Evolutionary conservation across 768 basidiomycete genomes (phyloP), one percentile per base, ranked within the genome.

Genomic region (Hydnum rufescens): DNA sequence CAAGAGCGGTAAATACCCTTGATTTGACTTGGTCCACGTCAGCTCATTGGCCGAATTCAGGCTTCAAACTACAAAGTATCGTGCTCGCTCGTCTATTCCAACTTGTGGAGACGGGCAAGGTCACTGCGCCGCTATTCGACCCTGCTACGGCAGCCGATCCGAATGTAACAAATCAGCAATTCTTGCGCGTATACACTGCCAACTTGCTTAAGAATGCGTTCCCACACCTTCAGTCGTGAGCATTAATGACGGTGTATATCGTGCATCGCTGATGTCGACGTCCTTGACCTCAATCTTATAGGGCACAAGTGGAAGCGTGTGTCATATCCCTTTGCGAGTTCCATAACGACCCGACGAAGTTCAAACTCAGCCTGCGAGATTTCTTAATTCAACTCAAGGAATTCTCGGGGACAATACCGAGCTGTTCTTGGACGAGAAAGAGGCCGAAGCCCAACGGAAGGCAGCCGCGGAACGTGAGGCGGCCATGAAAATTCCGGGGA

Each of bases 311-410:
- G 50, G 54, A 63, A 6, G 57, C 60, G 5, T 70, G 69, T 57
- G 66, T 70, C 54, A 56, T 58, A n/a, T 61, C 64, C 29, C 62
- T 70, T 53, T 64, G 66, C 53, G 67, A 67, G 42, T 61, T 64
- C 43, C 65, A 67, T 28, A 52, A 52, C 49, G 70, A 72, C 58
- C 64, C 66, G 31, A 62, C 64, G 58, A 66, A 66, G 61, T 78
- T 59, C 80, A 96, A 97, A 69, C 70, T 87, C 58, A 80, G 83
- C 16, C 72, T 96, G 47, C 85, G 93, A 53, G 95, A 97, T 67
- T 99, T 97, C 80, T 77, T 99, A 53, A 88, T 99, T 59, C 85
- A 90, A 59, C 77, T 99, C 57, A 95, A 95, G 64, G 95, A 97
- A 66, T 97, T 95, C 70, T 89, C 88, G 4, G 85, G 82, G 90